Evolutionary conservation across 179 eudicot genomes (phyloP).

Genomic region (Amaranthus tricolor): DNA sequence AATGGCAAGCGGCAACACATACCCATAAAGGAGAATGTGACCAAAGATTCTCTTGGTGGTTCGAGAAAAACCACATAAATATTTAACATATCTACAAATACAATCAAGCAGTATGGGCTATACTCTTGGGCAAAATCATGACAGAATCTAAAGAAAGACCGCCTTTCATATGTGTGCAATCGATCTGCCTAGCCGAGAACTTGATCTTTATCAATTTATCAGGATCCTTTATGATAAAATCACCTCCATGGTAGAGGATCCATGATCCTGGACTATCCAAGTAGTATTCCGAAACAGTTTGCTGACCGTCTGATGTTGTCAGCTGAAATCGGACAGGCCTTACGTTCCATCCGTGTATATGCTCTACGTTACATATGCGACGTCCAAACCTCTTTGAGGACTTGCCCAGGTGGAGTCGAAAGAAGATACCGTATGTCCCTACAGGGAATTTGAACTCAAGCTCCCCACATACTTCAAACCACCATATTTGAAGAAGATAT

Average conservation of each 20-base stretch:
- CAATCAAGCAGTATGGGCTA: conserved; percentile 29
- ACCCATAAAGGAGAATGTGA: too few species aligned
- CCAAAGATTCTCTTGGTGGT: too few species aligned
- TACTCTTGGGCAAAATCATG: conserved; percentile 47
- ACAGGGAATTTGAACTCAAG: conserved; percentile 61
- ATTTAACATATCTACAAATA: conserved; percentile 10
- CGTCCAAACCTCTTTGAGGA: conserved; percentile 53
- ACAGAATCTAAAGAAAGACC: conserved; percentile 80
- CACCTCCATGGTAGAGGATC: conserved; percentile 65
- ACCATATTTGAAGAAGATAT: conserved; percentile 77
- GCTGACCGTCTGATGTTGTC: conserved; percentile 59
- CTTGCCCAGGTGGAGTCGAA: conserved; percentile 67
- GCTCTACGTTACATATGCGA: conserved; percentile 44
- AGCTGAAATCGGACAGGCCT: conserved; percentile 62
- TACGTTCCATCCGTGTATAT: conserved; percentile 71
- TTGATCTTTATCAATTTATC: conserved; percentile 45
- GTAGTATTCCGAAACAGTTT: conserved; percentile 32
- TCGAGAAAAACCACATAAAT: too few species aligned
- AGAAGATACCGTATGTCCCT: conserved; percentile 65
- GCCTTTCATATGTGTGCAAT: conserved; percentile 87
- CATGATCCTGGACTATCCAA: conserved; percentile 62
- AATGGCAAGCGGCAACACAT: too few species aligned
- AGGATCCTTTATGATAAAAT: conserved; percentile 50
- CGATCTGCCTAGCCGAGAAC: conserved; percentile 70
- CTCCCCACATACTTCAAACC: conserved; percentile 77